phyloP scores from a whole-genome alignment of 129 eudicot species.

The Centrapalus pauciflorus region DNA sequence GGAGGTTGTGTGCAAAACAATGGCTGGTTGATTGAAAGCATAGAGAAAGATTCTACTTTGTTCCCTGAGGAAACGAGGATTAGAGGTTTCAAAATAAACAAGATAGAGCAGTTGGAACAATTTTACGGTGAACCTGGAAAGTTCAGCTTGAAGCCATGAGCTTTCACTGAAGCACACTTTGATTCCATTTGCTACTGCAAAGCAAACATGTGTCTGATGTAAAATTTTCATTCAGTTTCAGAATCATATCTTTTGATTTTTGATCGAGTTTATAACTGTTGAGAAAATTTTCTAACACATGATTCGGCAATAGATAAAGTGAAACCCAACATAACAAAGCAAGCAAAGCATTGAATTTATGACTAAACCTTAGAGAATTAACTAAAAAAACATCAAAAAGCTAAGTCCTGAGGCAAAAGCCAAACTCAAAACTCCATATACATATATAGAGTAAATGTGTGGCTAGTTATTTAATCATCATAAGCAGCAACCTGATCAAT shows the following conservation, averaged over 20 bases:
- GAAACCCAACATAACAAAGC: not conserved
- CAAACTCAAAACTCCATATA: not conserved
- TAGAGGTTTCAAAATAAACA: slow-evolving; percentile 77
- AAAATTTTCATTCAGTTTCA: too few relatives aligned
- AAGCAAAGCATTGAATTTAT: not conserved
- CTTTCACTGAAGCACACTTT: not conserved
- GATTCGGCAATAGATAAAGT: too few relatives aligned
- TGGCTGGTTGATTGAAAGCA: slow-evolving; percentile 77
- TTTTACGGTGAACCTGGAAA: slow-evolving; percentile 62
- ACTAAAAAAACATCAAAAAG: not conserved
- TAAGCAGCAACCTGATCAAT: slow-evolving; percentile 28
- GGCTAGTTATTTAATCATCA: slow-evolving; percentile 24
- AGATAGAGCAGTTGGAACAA: slow-evolving; percentile 71
- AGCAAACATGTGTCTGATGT: not conserved
- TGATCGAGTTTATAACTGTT: too few relatives aligned
- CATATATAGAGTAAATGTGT: too few relatives aligned
- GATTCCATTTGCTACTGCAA: not conserved
- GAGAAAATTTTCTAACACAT: too few relatives aligned
- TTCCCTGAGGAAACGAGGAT: slow-evolving; percentile 79
- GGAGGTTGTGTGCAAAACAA: slow-evolving; percentile 60
- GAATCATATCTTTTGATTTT: too few relatives aligned
- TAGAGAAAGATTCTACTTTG: slow-evolving; percentile 54
- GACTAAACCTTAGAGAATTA: not conserved
- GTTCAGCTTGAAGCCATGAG: slow-evolving; percentile 50
- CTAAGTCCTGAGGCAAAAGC: too few relatives aligned